Evolutionary conservation across 306 rosid genomes (phyloP), one percentile per base, ranked within the genome.

Genomic region (Cucumis melo): DNA sequence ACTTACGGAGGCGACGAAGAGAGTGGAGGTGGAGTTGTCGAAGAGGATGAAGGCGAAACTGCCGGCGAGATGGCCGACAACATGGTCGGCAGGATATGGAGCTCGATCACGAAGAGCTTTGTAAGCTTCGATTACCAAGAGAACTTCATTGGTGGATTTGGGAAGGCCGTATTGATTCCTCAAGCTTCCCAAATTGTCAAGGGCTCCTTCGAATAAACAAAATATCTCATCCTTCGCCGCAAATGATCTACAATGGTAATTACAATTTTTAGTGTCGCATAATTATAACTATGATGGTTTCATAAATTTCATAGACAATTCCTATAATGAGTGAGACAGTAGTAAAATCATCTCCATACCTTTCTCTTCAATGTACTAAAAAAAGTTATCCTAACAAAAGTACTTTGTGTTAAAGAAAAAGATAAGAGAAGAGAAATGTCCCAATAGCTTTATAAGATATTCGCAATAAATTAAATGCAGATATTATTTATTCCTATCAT

Each of bases 31-130:
- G 84, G 98, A 86, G 63, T 85, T 89, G 87, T 94, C 98, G 72
- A 85, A 94, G 51, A 91, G 88, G 1, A 94, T 73, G 88, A 91
- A 93, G 59, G 91, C 97, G 65, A 93, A 93, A 12, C 70, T 80
- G 8, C 98, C 98, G 50, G 80, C 83, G 54, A 93, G 90, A 78
- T 93, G 98, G 55, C 88, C 90, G 79, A 93, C 97, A n/a, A 93
- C 97, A 16, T 89, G 98, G 79, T 80, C 87, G 38, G 91, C 75
- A 77, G 98, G 98, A 81, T 91, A 93, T 1, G 98, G 98, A 14
- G 98, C 98, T 12, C 98, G 74, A 62, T 91, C 98, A 7, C 98
- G 97, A 24, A 93, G 86, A 2, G 98, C 93, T 88, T 94, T 94
- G 91, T 94, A 94, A 34, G 98, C 98, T 74, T 91, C 98, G 41